A percentile compares a stretch with the other conserved stretches of the same genome.
Evolutionary conservation across 371 early-diverging fungal genomes (phyloP).

Genomic region (Nematocida sp.): DNA sequence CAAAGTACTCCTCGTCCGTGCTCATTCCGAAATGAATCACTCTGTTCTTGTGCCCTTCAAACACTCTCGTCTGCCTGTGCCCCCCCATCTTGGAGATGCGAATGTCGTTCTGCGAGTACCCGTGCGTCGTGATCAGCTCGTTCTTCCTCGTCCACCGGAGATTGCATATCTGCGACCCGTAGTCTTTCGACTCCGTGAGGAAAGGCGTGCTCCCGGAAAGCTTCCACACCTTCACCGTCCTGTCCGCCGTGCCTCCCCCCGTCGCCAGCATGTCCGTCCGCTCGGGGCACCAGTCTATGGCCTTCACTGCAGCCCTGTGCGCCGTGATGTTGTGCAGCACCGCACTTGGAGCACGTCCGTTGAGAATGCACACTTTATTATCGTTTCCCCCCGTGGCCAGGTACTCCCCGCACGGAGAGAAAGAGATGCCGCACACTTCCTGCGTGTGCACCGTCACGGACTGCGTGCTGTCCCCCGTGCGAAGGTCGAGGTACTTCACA

Average conservation of each 20-base stretch:
- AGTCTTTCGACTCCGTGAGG: constrained; percentile 51
- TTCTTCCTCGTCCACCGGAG: constrained; percentile 60
- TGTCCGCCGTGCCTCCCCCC: constrained; percentile 65
- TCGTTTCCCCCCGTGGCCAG: constrained; percentile 65
- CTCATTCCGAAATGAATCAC: constrained; percentile 64
- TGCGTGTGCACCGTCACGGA: constrained; percentile 57
- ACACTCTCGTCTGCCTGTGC: constrained; percentile 34
- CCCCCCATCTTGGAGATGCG: constrained; percentile 49
- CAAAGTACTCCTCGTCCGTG: constrained; percentile 62
- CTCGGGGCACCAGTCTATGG: constrained; percentile 56
- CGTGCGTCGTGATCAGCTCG: constrained; percentile 63
- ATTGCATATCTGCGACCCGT: constrained; percentile 64
- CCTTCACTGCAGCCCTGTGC: constrained; percentile 65
- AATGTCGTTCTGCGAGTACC: constrained; percentile 65
- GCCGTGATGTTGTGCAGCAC: constrained; percentile 44
- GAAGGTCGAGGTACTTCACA: constrained; percentile 60
- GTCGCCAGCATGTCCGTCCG: constrained; percentile 52
- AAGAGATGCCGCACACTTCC: constrained; percentile 64
- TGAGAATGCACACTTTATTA: constrained; percentile 62
- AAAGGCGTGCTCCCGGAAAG: constrained; percentile 2
- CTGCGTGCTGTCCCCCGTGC: constrained; percentile 22
- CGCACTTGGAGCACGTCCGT: constrained; percentile 44
- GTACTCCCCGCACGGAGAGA: constrained; percentile 42
- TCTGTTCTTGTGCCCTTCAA: constrained; percentile 62
- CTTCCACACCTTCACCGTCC: constrained; percentile 63